Base-by-base conservation (phyloP, 2,329 filamentous ascomycete species). In the Aspergillus sergii region DNA sequence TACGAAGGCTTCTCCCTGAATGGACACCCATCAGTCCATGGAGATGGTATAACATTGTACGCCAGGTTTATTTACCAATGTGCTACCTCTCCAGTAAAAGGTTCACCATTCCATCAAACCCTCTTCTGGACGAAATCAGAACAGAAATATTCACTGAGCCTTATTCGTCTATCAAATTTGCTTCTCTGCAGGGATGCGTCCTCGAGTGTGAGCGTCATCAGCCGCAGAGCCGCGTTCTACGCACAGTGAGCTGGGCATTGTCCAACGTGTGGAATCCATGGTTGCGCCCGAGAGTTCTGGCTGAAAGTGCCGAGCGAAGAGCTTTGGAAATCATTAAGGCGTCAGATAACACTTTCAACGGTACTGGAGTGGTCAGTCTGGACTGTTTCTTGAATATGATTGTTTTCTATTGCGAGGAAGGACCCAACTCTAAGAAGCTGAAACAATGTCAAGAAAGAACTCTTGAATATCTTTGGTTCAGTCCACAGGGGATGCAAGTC, bases 311-410 rank as follows among this genome's bases (percentile, higher is more conserved):
- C 1, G 23, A 58, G 23, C 0, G 26, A 34, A 58, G 19, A 23
- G 56, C 39, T 2, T 58, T 23, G 56, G 12, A 32, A 46, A 34
- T 58, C 2, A n/a, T 48, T 3, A 14, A 48, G 19, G 14, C n/a
- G 16, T 46, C 12, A 12, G 43, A 57, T 26, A 57, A 26, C 9
- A 14, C 55, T n/a, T 23, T 23, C 28, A 46, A 11, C 26, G 32
- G 39, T 3, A 32, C 41, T 11, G 56, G 56, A 10, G 4, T 34
- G 4, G 10, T 58, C 16, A 58, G 56, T 21, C 6, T 58, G 0
- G 56, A 58, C 9, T n/a, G 12, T n/a, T 58, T 30, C 16, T 26
- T 58, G 16, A 58, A 32, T 16, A 58, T 58, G 41, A 58, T 58
- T 45, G 41, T 41, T 5, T n/a, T 46, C 19, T 36, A 34, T 58